Evolutionary conservation across 1,284 basidiomycete genomes (phyloP).

Genomic region (Heimioporus retisporus): DNA sequence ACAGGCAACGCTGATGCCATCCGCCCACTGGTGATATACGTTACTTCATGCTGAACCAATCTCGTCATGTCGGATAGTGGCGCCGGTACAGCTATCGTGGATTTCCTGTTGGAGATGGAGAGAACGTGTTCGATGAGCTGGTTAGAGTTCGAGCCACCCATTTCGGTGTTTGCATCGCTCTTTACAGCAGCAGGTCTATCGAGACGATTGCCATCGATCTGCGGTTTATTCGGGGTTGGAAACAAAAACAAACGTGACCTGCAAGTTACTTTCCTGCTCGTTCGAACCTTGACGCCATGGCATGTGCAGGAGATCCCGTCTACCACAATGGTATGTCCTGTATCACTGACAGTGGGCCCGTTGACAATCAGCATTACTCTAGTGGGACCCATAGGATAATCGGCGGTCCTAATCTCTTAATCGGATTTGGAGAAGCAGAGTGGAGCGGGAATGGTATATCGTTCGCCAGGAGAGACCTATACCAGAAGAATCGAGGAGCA

Average conservation of each 20-base stretch:
- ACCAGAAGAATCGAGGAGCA: conserved; percentile 71
- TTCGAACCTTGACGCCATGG: conserved; percentile 72
- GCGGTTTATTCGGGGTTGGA: conserved; percentile 28
- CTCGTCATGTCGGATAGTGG: conserved; percentile 81
- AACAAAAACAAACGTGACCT: conserved; percentile 26
- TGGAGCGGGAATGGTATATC: conserved; percentile 72
- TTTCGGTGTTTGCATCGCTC: conserved; percentile 84
- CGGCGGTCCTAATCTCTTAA: conserved; percentile 84
- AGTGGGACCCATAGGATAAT: conserved; percentile 71
- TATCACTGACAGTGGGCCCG: conserved; percentile 64
- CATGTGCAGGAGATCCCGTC: conserved; percentile 71
- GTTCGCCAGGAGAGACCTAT: conserved; percentile 67
- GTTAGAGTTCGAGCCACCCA: conserved; percentile 74
- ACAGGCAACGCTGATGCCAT: conserved; percentile 87
- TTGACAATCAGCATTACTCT: conserved; percentile 67
- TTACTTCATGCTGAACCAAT: conserved; percentile 81
- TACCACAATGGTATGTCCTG: conserved; percentile 78
- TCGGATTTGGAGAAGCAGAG: conserved; percentile 71
- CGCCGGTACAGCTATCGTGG: conserved; percentile 69
- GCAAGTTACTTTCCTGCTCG: conserved; percentile 63
- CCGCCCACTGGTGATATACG: conserved; percentile 80
- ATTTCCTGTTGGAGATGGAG: conserved; percentile 75
- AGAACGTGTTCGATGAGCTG: conserved; percentile 79
- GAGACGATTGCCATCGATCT: conserved; percentile 76
- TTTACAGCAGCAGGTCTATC: conserved; percentile 52